Evolutionary conservation across 1,284 basidiomycete species (phyloP).

Genomic region (Rhodotorula sp.): DNA sequence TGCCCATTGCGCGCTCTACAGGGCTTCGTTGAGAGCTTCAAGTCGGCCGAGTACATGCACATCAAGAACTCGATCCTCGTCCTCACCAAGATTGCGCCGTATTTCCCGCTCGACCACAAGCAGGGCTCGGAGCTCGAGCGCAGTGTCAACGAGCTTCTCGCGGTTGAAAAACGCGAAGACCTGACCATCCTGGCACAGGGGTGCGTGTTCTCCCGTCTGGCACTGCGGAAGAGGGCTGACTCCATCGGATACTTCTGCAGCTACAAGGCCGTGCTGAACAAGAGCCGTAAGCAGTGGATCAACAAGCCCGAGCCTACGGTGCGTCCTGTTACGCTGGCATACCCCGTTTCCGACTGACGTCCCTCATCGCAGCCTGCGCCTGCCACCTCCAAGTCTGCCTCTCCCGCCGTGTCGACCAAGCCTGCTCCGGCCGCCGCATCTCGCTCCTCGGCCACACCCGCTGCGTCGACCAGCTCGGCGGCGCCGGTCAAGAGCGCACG

Average conservation of each 20-base stretch:
- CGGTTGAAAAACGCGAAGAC: constrained; percentile 63
- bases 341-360: background rate
- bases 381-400: background rate
- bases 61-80: constrained; percentile 90
- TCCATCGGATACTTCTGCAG: background rate
- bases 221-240: background rate
- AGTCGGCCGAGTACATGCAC: constrained; percentile 76
- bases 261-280: constrained; percentile 42
- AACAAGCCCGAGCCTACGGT: constrained; percentile 19
- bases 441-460: background rate
- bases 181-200: constrained; percentile 76
- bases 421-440: background rate
- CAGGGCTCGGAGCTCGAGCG: constrained; percentile 61
- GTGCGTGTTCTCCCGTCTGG: constrained; percentile 51
- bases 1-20: constrained; percentile 61
- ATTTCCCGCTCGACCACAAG: constrained; percentile 71
- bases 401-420: background rate
- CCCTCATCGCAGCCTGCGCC: background rate
- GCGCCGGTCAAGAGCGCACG: background rate
- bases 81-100: constrained; percentile 80
- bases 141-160: constrained; percentile 68
- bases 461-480: background rate
- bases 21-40: constrained; percentile 53
- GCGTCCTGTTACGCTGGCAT: background rate
- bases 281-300: constrained; percentile 39